phyloP scores from a whole-genome alignment of 257 asterid species.

The Nicotiana otophora region DNA sequence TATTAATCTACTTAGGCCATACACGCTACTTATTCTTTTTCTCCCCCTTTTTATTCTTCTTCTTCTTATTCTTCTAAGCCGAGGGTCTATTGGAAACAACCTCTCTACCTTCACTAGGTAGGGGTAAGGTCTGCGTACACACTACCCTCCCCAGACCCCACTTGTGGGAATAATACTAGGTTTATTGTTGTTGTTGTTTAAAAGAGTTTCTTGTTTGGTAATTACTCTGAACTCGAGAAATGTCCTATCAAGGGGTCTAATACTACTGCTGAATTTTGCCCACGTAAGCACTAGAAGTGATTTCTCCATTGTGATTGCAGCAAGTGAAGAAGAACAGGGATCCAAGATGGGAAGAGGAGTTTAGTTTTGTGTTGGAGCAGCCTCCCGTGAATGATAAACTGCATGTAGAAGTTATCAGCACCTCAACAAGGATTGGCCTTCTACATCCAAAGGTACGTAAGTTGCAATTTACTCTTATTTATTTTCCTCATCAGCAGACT shows the following conservation, averaged over 20 bases:
- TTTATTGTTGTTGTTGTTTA: too few species aligned
- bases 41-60: too few species aligned
- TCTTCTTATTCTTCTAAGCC: too few species aligned
- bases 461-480: neutral
- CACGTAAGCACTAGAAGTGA: neutral
- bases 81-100: too few species aligned
- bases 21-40: too few species aligned
- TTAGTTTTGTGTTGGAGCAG: conserved; percentile 10
- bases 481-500: too few species aligned
- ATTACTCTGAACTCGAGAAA: neutral
- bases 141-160: too few species aligned
- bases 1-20: neutral
- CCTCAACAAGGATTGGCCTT: conserved; percentile 11
- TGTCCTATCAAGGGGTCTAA: neutral
- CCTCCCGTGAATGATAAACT: conserved; percentile 15
- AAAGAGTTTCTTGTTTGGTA: too few species aligned
- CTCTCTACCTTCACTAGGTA: too few species aligned
- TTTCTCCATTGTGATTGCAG: neutral
- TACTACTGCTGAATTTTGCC: neutral
- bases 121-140: too few species aligned
- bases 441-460: conserved; percentile 10
- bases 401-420: conserved; percentile 13
- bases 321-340: conserved; percentile 15
- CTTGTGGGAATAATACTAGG: too few species aligned
- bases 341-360: conserved; percentile 17